A percentile compares a stretch with the other conserved stretches of the same genome.
phyloP scores from a whole-genome alignment of 306 rosid species.

The Malus asiatica region DNA sequence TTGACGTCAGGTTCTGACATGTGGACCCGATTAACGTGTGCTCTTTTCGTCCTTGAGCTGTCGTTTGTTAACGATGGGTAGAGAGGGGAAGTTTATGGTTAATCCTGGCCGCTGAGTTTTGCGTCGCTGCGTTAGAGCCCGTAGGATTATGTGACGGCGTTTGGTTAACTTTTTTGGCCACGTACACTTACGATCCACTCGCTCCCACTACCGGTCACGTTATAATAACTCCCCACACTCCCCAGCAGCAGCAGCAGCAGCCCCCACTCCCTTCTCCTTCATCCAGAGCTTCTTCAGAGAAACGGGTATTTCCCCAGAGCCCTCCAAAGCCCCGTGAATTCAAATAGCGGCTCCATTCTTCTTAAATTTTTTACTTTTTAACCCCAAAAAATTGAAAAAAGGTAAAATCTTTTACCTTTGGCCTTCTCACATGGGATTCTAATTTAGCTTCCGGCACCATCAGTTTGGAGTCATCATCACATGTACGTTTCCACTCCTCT shows the following conservation, averaged over 20 bases:
- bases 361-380: neutral
- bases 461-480: slow-evolving; percentile 17
- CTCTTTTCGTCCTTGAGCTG: neutral
- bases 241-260: neutral
- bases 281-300: neutral
- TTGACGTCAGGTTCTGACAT: neutral
- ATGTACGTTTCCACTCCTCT: slow-evolving; percentile 4
- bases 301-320: neutral
- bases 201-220: neutral
- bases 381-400: neutral
- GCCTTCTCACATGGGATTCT: slow-evolving; percentile 18
- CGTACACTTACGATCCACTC: neutral
- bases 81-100: neutral
- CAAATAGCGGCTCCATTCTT: neutral
- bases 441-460: slow-evolving; percentile 9
- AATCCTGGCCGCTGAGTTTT: neutral
- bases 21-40: neutral
- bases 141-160: neutral
- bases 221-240: neutral
- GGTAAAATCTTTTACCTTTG: neutral
- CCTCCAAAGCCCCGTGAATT: neutral
- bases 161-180: neutral
- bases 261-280: neutral
- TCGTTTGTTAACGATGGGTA: neutral
- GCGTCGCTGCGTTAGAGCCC: neutral